These are phyloP conservation scores for Suillus discolor DNA, from an alignment of 768 basidiomycete genomes.

Conservation along the genomic window DNA sequence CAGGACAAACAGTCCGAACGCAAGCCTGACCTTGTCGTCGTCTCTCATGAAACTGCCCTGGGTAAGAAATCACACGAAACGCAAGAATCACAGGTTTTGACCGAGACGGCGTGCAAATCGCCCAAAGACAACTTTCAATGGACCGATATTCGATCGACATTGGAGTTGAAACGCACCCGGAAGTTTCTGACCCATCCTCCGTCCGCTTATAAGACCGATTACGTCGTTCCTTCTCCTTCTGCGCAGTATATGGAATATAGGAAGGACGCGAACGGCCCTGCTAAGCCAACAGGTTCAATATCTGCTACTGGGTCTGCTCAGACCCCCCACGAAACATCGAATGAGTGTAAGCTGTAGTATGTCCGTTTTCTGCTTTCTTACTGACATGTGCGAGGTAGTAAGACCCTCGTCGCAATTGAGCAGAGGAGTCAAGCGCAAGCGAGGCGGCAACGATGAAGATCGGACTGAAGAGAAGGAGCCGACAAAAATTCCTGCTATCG, in stretches of 20 bases:
- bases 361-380: background rate
- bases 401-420: background rate
- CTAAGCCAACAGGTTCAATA: background rate
- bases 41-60: background rate
- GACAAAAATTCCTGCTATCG: background rate
- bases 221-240: too few relatives aligned
- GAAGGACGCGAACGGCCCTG: background rate
- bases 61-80: too few relatives aligned
- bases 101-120: background rate
- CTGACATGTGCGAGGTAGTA: background rate
- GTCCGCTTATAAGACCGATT: background rate
- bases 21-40: constrained; percentile 2
- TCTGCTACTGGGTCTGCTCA: background rate
- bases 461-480: background rate
- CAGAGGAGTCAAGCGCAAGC: background rate
- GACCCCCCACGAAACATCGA: background rate
- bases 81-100: too few relatives aligned
- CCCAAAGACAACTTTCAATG: background rate
- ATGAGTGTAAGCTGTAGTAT: background rate
- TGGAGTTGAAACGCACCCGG: background rate
- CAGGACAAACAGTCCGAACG: background rate
- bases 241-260: background rate
- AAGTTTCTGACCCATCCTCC: background rate
- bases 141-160: background rate
- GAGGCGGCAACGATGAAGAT: background rate